Evolutionary conservation across 2,329 filamentous ascomycete species (phyloP).

Genomic region (Fonsecaea erecta): DNA sequence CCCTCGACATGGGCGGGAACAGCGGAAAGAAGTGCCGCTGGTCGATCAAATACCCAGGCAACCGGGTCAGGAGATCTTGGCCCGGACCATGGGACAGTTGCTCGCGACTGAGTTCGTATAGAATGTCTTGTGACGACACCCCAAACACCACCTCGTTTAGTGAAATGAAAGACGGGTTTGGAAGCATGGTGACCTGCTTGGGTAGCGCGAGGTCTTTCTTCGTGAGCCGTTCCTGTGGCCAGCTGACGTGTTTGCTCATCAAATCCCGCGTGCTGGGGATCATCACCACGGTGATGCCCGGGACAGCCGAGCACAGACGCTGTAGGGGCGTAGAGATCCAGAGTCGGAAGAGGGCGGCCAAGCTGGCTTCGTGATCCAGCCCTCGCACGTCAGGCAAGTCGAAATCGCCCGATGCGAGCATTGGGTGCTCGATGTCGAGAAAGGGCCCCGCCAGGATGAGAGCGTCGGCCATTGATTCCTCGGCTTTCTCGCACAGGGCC

Average conservation of each 20-base stretch:
- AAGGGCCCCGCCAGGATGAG: conserved; percentile 86
- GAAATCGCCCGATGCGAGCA: conserved; percentile 80
- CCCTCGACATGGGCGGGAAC: conserved; percentile 77
- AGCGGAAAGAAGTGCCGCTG: conserved; percentile 90
- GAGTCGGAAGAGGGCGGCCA: conserved; percentile 81
- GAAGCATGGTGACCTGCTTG: conserved; percentile 75
- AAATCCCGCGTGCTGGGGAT: conserved; percentile 82
- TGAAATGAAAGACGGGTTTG: conserved; percentile 87
- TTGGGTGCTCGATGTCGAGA: conserved; percentile 86
- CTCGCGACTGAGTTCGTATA: conserved; percentile 79
- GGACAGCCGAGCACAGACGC: conserved; percentile 70
- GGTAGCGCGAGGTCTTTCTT: conserved; percentile 76
- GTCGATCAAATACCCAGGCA: conserved; percentile 78
- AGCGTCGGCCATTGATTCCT: conserved; percentile 74
- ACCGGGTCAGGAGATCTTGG: conserved; percentile 66
- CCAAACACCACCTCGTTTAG: conserved; percentile 86
- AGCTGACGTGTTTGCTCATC: conserved; percentile 81
- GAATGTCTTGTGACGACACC: conserved; percentile 79
- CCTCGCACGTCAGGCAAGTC: conserved; percentile 65
- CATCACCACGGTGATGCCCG: conserved; percentile 79
- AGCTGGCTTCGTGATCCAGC: conserved; percentile 76
- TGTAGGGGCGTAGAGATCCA: conserved; percentile 76
- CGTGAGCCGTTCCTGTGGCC: conserved; percentile 75
- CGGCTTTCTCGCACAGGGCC: conserved; percentile 77
- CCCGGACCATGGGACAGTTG: conserved; percentile 67